A percentile compares a stretch with the other conserved stretches of the same genome.
phyloP scores from a whole-genome alignment of 495 filamentous ascomycete species.

The Penicillium arizonense region DNA sequence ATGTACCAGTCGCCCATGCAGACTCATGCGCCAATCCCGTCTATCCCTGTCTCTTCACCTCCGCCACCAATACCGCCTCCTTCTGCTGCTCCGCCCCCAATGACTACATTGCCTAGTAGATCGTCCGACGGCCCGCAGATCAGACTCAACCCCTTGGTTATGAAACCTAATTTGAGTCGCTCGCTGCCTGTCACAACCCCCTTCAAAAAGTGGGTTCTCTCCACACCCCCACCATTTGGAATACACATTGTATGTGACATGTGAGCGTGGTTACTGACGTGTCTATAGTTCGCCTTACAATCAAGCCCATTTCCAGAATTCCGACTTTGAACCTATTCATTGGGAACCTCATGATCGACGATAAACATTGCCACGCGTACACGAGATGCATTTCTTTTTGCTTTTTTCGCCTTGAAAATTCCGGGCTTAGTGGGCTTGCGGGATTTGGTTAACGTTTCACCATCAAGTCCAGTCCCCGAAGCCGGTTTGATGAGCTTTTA shows the following conservation, averaged over 20 bases:
- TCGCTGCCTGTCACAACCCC: conserved; percentile 42
- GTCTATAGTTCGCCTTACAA: conserved; percentile 70
- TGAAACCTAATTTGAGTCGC: conserved; percentile 46
- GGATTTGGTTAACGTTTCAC: no score
- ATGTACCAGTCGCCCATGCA: conserved; percentile 40
- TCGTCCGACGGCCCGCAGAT: conserved; percentile 43
- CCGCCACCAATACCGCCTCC: conserved; percentile 20
- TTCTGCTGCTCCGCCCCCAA: conserved; percentile 35
- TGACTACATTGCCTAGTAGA: conserved; percentile 37
- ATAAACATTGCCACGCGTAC: neutral
- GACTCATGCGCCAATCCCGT: conserved; percentile 25
- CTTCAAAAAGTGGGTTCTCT: conserved; percentile 41
- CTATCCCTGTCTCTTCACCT: conserved; percentile 34
- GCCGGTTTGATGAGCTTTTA: no score
- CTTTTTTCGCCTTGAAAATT: neutral
- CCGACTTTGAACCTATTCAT: conserved; percentile 74
- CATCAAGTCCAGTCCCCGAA: no score
- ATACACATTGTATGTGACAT: conserved; percentile 14
- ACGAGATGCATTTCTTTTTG: neutral
- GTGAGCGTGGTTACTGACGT: conserved; percentile 41
- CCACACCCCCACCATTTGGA: conserved; percentile 5
- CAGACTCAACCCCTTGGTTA: conserved; percentile 47
- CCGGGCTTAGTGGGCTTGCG: no score
- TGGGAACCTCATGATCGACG: conserved; percentile 42
- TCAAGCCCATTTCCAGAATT: conserved; percentile 78